Base-by-base conservation (phyloP, 495 filamentous ascomycete genomes). In the Entonaema liquescens region DNA sequence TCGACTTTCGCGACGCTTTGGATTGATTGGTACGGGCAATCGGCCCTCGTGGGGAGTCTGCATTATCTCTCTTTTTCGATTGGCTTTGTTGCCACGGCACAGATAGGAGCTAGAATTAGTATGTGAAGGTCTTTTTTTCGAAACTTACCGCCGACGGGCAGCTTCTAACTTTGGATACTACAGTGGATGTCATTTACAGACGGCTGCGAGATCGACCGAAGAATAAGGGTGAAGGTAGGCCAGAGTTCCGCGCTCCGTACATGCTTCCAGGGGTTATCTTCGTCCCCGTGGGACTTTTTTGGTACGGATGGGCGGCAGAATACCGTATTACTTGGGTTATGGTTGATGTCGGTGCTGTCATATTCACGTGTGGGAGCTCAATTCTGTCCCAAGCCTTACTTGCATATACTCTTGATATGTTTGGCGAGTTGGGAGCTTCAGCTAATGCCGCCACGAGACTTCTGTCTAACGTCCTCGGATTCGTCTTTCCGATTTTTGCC, bases 241-340 rank as follows among this genome's bases (percentile, higher is more conserved):
- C 89, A 5, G 89, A 91, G 71, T 88, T 84, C 71, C 88, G 89
- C 11, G 81, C 89, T 3, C 78, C 86, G 0, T 83, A 82, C 38
- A 87, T 90, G 82, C 81, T 90, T 69, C 72, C 85, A n/a, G 87
- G 84, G 2, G 81, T 80, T 0, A 69, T 88, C 8, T 76, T 89
- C 15, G 71, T 90, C n/a, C 70, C 70, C 0, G 2, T 62, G 0
- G 76, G 74, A 0, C 75, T 92, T 2, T 90, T 92, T 68, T 86
- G 88, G 84, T 91, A 91, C 66, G 90, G 88, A 3, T 93, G 90
- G 90, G 87, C 86, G 3, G 85, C 85, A 0, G 77, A 85, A 40
- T 76, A 79, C n/a, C 69, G 77, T 1, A 75, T 80, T 5, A 81
- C 81, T 59, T 89, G 87, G 87, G 79, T 86, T 21, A 83, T 86